These are phyloP conservation scores for Calonectria hongkongensis DNA, from an alignment of 2,329 filamentous ascomycete species.

Conservation along the genomic window DNA sequence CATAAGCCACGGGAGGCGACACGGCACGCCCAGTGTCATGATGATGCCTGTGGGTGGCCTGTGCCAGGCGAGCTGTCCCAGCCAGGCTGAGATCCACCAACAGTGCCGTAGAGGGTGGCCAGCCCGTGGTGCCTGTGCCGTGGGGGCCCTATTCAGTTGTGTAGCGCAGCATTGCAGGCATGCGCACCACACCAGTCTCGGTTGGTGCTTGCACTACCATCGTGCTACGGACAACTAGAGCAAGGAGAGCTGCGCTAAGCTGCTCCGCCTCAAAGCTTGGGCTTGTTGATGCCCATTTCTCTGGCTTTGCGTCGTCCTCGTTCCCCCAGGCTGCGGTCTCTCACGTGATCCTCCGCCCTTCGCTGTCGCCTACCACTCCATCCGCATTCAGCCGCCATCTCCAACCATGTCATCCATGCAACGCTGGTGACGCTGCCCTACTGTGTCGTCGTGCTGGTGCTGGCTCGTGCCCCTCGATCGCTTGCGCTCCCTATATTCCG, in stretches of 20 bases:
- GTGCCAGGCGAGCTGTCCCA: not conserved
- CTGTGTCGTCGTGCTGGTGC: conserved; percentile 30
- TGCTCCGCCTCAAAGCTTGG: conserved; percentile 41
- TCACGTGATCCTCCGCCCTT: conserved; percentile 36
- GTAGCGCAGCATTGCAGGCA: conserved; percentile 15
- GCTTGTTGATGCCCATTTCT: conserved; percentile 30
- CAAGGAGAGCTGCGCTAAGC: conserved; percentile 20
- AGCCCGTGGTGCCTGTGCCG: conserved; percentile 15
- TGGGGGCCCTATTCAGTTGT: conserved; percentile 7
- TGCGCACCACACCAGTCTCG: conserved; percentile 23
- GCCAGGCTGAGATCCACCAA: not conserved
- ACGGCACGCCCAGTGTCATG: not conserved
- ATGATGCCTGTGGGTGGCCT: not conserved
- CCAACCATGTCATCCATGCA: conserved; percentile 38
- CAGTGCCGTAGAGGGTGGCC: not conserved
- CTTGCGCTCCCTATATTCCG: conserved; percentile 39
- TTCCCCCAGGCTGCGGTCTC: conserved; percentile 10
- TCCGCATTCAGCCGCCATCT: conserved; percentile 39
- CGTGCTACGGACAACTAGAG: conserved; percentile 17
- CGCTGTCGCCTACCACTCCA: not conserved
- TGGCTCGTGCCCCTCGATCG: conserved; percentile 45
- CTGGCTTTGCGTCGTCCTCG: conserved; percentile 20
- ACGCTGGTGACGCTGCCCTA: conserved; percentile 38
- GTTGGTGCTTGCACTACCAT: conserved; percentile 23
- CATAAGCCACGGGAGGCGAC: not conserved